Conservation (phyloP, 2,329 filamentous ascomycete species). For the Mycocentrospora acerina region DNA sequence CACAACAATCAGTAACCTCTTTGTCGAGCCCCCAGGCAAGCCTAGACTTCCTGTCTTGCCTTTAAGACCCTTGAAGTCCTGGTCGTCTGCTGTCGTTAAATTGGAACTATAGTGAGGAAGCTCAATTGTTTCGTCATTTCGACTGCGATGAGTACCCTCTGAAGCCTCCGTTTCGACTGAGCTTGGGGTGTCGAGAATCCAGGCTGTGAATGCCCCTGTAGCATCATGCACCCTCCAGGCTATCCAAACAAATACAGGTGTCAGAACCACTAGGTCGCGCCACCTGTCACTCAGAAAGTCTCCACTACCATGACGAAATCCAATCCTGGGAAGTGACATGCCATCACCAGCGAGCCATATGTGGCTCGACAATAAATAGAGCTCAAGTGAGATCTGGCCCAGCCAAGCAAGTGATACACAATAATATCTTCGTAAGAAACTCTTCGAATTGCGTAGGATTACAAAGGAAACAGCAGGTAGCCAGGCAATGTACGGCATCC, state of each 20-base stretch:
- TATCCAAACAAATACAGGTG: constrained; percentile 47
- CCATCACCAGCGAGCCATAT: constrained; percentile 63
- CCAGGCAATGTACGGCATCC: constrained; percentile 57
- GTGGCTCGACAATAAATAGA: constrained; percentile 63
- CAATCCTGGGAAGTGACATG: constrained; percentile 50
- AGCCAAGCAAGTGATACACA: constrained; percentile 55
- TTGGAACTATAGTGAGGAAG: no score
- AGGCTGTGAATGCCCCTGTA: constrained; percentile 41
- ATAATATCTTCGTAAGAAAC: constrained; percentile 46
- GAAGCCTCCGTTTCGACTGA: no score
- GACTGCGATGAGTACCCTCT: no score
- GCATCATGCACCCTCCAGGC: constrained; percentile 43
- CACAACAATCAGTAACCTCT: no score
- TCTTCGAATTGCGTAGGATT: constrained; percentile 54
- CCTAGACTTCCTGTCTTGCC: neutral
- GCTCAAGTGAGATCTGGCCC: constrained; percentile 60
- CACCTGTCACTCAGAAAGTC: constrained; percentile 29
- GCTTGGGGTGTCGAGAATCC: constrained; percentile 26
- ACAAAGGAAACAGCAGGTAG: constrained; percentile 57
- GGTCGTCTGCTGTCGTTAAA: no score
- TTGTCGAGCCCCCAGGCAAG: no score
- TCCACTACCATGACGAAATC: constrained; percentile 32
- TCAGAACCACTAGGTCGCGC: constrained; percentile 45
- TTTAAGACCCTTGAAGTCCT: neutral
- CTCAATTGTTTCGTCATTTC: no score